phyloP scores from a whole-genome alignment of 2,329 filamentous ascomycete species.

The Cryoendolithus antarcticus region DNA sequence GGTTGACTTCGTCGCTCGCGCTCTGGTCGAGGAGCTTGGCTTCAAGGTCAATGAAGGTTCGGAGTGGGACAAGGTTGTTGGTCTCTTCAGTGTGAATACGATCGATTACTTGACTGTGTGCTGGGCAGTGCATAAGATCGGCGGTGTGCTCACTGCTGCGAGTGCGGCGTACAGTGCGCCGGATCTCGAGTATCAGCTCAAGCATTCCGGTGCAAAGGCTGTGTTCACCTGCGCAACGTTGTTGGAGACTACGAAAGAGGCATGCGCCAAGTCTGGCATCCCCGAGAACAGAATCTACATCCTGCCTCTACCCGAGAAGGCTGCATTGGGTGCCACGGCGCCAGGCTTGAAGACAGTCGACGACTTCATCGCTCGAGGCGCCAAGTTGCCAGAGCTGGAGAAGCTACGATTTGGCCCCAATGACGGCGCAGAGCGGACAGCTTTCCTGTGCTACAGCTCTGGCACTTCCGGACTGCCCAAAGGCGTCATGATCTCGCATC shows the following conservation, averaged over 20 bases:
- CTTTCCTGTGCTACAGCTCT: conserved; percentile 69
- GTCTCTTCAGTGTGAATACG: conserved; percentile 70
- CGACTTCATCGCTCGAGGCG: conserved; percentile 52
- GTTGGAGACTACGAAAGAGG: conserved; percentile 50
- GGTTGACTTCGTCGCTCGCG: conserved; percentile 55
- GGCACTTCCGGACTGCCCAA: conserved; percentile 64
- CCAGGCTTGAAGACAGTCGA: conserved; percentile 52
- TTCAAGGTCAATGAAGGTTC: conserved; percentile 58
- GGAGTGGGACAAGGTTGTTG: conserved; percentile 73
- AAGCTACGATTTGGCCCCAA: conserved; percentile 48
- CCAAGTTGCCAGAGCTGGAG: conserved; percentile 40
- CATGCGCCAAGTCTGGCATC: conserved; percentile 51
- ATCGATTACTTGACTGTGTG: conserved; percentile 63
- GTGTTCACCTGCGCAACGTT: conserved; percentile 61
- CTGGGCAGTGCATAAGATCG: conserved; percentile 62
- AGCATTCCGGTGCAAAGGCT: conserved; percentile 54
- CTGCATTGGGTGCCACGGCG: conserved; percentile 36
- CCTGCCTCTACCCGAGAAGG: conserved; percentile 50
- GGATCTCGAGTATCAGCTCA: conserved; percentile 62
- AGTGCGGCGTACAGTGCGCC: conserved; percentile 60
- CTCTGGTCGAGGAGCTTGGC: conserved; percentile 56
- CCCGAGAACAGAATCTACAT: conserved; percentile 55
- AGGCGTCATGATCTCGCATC: conserved; percentile 70
- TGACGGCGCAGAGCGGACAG: conserved; percentile 54
- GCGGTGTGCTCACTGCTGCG: conserved; percentile 61